Evolutionary conservation across 192 early-diverging fungal species (phyloP).

Genomic region (Pecoramyces ruminantium): DNA sequence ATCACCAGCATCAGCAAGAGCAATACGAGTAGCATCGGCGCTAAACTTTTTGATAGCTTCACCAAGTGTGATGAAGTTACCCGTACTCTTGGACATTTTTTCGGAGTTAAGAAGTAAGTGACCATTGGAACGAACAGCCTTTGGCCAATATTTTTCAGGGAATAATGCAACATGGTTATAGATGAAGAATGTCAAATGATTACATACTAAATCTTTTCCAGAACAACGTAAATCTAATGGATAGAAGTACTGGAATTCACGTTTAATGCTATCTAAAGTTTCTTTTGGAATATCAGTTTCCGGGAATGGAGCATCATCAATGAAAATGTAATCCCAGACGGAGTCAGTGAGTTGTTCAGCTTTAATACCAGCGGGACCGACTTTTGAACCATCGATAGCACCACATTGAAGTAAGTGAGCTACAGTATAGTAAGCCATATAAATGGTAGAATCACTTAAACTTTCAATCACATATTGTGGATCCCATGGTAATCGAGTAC

Average conservation of each 20-base stretch:
- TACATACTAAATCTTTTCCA: constrained; percentile 91
- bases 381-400: constrained; percentile 62
- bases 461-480: constrained; percentile 81
- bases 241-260: constrained; percentile 95
- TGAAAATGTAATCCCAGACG: constrained; percentile 84
- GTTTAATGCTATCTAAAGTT: constrained; percentile 58
- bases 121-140: constrained; percentile 72
- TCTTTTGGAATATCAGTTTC: constrained; percentile 36
- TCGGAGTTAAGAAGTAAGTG: constrained; percentile 85
- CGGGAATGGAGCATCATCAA: constrained; percentile 37
- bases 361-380: constrained; percentile 60
- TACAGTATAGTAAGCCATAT: constrained; percentile 99
- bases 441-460: constrained; percentile 93
- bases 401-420: constrained; percentile 34
- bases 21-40: constrained; percentile 88
- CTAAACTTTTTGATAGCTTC: constrained; percentile 73
- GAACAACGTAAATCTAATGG: constrained; percentile 90
- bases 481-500: constrained; percentile 87
- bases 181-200: constrained; percentile 93
- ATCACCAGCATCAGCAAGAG: constrained; percentile 94
- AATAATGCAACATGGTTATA: constrained; percentile 95
- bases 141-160: constrained; percentile 79
- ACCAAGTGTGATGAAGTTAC: constrained; percentile 78
- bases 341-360: constrained; percentile 77
- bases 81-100: constrained; percentile 97